These are phyloP conservation scores for Vitis rotundifolia DNA, from an alignment of 164 flowering plant species.

Conservation along the genomic window DNA sequence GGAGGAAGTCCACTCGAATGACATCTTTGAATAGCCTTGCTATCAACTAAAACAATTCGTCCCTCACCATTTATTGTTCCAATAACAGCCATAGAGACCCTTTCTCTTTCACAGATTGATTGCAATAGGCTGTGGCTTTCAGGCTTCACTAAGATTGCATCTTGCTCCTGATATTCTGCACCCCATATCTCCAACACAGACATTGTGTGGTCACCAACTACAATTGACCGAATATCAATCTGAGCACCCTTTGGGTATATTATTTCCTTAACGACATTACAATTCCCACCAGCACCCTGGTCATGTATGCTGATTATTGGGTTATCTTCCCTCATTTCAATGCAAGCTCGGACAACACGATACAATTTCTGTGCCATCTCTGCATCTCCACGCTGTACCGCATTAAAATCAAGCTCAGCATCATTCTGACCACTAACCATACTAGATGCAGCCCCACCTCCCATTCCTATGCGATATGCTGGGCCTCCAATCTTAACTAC, in stretches of 20 bases:
- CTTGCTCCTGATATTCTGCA: slow-evolving; percentile 97
- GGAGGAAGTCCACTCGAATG: slow-evolving; percentile 56
- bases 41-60: slow-evolving; percentile 67
- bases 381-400: slow-evolving; percentile 97
- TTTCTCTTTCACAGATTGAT: slow-evolving; percentile 85
- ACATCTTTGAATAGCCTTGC: slow-evolving; percentile 45
- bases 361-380: slow-evolving; percentile 98
- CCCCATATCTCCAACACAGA: slow-evolving; percentile 98
- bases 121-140: slow-evolving; percentile 63
- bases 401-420: slow-evolving; percentile 95
- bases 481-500: slow-evolving; percentile 98
- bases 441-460: slow-evolving; percentile 97
- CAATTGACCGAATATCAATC: slow-evolving; percentile 83
- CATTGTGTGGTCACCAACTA: slow-evolving; percentile 94
- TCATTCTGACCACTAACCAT: slow-evolving; percentile 98
- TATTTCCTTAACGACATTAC: slow-evolving; percentile 96
- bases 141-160: slow-evolving; percentile 88
- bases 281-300: slow-evolving; percentile 97
- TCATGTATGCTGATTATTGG: slow-evolving; percentile 96
- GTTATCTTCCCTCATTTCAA: slow-evolving; percentile 87
- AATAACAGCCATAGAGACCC: slow-evolving; percentile 89
- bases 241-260: slow-evolving; percentile 91
- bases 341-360: slow-evolving; percentile 87
- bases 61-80: slow-evolving; percentile 87
- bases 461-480: slow-evolving; percentile 98